These are phyloP conservation scores for Exophiala phaeomuriformis DNA, from an alignment of 2,329 filamentous ascomycete genomes.

Conservation along the genomic window DNA sequence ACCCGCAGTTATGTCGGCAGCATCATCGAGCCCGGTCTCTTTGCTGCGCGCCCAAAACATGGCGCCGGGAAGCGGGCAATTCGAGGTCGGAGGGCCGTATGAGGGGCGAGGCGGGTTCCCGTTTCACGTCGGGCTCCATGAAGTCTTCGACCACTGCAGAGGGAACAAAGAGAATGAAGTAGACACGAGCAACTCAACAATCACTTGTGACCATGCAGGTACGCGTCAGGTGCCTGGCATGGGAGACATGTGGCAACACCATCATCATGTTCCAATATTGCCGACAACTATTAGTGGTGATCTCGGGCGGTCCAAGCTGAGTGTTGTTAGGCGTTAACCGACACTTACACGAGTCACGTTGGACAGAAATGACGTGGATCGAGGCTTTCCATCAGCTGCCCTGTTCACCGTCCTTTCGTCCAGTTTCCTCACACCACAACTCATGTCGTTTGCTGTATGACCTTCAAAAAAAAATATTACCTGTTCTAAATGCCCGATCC, in stretches of 20 bases:
- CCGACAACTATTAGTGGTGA: neutral
- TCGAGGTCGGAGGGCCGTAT: slow-evolving; percentile 8
- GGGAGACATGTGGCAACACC: neutral
- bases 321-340: too few relatives aligned
- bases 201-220: slow-evolving; percentile 20
- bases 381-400: too few relatives aligned
- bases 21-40: slow-evolving; percentile 8
- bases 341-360: too few relatives aligned
- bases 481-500: too few relatives aligned
- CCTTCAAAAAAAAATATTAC: too few relatives aligned
- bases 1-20: slow-evolving; percentile 5
- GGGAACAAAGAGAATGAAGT: neutral
- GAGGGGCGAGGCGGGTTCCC: slow-evolving; percentile 1
- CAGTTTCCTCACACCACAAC: too few relatives aligned
- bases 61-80: neutral
- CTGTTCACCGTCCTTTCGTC: too few relatives aligned
- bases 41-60: slow-evolving; percentile 16
- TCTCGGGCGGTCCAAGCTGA: neutral
- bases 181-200: neutral
- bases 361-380: too few relatives aligned
- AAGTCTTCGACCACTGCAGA: slow-evolving; percentile 2
- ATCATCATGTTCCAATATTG: neutral
- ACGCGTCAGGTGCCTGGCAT: slow-evolving; percentile 21
- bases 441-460: too few relatives aligned
- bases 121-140: slow-evolving; percentile 18